Percentiles rank a stretch among this genome's conserved stretches.
Evolutionary conservation across 2,329 filamentous ascomycete species (phyloP).

Genomic region (Cladosporium sp.): DNA sequence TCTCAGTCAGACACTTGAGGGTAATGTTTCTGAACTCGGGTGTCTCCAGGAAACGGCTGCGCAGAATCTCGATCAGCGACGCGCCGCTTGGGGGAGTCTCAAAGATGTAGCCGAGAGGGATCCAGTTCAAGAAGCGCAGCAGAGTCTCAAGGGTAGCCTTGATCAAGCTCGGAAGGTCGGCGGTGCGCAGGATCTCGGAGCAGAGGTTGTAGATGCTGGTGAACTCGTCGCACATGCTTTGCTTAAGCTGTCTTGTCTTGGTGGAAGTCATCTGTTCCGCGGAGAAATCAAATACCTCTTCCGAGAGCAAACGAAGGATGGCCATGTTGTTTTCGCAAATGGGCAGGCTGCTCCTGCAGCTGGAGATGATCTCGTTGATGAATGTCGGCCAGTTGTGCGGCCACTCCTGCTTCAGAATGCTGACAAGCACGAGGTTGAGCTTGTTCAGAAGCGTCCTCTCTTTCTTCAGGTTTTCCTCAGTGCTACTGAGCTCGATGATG

Average conservation of each 20-base stretch:
- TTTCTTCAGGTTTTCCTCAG: slow-evolving; percentile 77
- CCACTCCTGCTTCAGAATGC: slow-evolving; percentile 98
- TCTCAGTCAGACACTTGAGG: slow-evolving; percentile 93
- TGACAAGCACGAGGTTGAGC: slow-evolving; percentile 94
- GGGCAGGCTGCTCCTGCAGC: slow-evolving; percentile 88
- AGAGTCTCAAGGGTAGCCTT: slow-evolving; percentile 96
- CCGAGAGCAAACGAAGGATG: slow-evolving; percentile 87
- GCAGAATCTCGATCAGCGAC: slow-evolving; percentile 81
- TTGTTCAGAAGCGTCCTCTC: slow-evolving; percentile 94
- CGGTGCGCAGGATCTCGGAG: slow-evolving; percentile 87
- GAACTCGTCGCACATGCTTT: slow-evolving; percentile 98
- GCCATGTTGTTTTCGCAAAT: slow-evolving; percentile 99
- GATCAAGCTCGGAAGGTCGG: slow-evolving; percentile 79
- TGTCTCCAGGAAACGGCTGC: slow-evolving; percentile 84
- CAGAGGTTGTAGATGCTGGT: slow-evolving; percentile 97
- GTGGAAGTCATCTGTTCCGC: slow-evolving; percentile 98
- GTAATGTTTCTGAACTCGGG: slow-evolving; percentile 97
- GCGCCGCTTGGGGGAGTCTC: slow-evolving; percentile 64
- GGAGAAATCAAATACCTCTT: slow-evolving; percentile 98
- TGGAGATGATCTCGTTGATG: slow-evolving; percentile 98
- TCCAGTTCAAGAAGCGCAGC: slow-evolving; percentile 97
- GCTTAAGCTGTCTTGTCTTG: slow-evolving; percentile 94
- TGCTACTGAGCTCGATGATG: slow-evolving; percentile 88
- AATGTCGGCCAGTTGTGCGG: slow-evolving; percentile 99
- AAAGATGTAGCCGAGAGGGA: slow-evolving; percentile 96